phyloP scores from a whole-genome alignment of 192 early-diverging fungal genomes.

The Geosiphon pyriformis region DNA sequence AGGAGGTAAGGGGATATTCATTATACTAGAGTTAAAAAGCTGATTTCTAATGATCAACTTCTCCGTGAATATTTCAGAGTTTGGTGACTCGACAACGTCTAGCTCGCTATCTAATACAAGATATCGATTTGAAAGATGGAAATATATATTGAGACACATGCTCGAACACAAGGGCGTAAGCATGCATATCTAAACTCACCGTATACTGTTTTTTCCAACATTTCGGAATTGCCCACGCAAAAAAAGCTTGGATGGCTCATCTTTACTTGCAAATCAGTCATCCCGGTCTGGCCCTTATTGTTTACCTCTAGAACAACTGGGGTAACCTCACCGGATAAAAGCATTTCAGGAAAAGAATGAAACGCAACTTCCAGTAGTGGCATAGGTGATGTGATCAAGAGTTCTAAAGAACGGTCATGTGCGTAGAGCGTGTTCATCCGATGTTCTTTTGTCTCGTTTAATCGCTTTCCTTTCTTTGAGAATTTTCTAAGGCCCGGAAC shows the following conservation, averaged over 20 bases:
- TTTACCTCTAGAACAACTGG: conserved; percentile 67
- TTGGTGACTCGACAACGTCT: conserved; percentile 25
- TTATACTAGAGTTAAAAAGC: conserved; percentile 50
- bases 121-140: not conserved
- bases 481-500: conserved; percentile 69
- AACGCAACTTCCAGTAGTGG: conserved; percentile 78
- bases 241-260: conserved; percentile 87
- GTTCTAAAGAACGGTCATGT: conserved; percentile 62
- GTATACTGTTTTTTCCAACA: conserved; percentile 38
- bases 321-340: conserved; percentile 81
- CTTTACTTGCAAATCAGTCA: conserved; percentile 67
- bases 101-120: not conserved
- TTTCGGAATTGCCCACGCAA: conserved; percentile 51
- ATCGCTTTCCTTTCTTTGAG: conserved; percentile 57
- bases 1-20: conserved; percentile 41
- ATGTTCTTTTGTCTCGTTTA: conserved; percentile 75
- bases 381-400: conserved; percentile 74
- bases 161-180: no score
- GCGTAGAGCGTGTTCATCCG: conserved; percentile 53
- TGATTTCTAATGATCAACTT: conserved; percentile 43
- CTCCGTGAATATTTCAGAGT: conserved; percentile 14
- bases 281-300: conserved; percentile 74
- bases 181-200: conserved; percentile 23
- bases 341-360: conserved; percentile 65
- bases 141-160: no score